Percentiles rank a stretch among this genome's conserved stretches.
These are phyloP conservation scores for Mortierella sp. DNA, from an alignment of 371 early-diverging fungal genomes.

Conservation along the genomic window DNA sequence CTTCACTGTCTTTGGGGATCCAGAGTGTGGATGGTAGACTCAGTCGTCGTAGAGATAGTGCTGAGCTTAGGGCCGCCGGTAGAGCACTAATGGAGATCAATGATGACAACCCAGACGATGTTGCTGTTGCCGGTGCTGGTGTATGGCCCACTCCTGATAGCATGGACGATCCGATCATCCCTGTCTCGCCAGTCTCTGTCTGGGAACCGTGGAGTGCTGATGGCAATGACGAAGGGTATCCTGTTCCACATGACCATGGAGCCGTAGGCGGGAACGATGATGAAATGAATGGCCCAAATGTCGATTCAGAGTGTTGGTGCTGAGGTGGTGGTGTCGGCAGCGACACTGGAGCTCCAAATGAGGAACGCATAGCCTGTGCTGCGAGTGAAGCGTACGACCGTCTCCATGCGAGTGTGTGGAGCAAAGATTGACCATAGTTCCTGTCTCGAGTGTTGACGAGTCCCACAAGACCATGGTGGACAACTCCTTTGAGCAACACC, in stretches of 20 bases:
- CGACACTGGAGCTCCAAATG: neutral
- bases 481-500: constrained; percentile 24
- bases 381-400: constrained; percentile 20
- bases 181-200: neutral
- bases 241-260: neutral
- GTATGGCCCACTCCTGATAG: neutral
- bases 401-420: constrained; percentile 38
- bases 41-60: constrained; percentile 35
- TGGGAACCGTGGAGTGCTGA: neutral
- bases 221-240: constrained; percentile 13
- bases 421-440: constrained; percentile 24
- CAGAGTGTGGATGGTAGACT: constrained; percentile 36
- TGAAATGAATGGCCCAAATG: constrained; percentile 1
- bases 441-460: constrained; percentile 40
- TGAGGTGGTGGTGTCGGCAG: constrained; percentile 26
- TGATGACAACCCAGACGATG: constrained; percentile 26
- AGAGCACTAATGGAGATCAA: constrained; percentile 29
- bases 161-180: too few species aligned
- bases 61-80: constrained; percentile 25
- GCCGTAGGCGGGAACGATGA: constrained; percentile 10
- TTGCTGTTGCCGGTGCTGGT: constrained; percentile 1
- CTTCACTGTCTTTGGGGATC: constrained; percentile 36
- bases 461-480: constrained; percentile 27
- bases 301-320: neutral
- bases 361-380: constrained; percentile 10